Conservation (phyloP, 257 asterid species). For the Jaltomata sinuosa region DNA sequence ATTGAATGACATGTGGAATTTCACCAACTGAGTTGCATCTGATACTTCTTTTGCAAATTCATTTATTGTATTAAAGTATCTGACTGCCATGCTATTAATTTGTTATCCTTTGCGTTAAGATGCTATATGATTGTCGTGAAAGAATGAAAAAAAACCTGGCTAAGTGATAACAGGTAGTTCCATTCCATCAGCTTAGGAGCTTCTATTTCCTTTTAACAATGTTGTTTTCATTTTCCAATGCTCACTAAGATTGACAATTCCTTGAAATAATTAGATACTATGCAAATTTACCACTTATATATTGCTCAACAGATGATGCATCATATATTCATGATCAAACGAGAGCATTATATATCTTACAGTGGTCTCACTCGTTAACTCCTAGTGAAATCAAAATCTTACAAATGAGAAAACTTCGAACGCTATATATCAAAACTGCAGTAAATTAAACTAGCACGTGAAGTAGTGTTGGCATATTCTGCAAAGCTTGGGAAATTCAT, state of each 20-base stretch:
- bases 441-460: not conserved
- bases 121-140: not conserved
- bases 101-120: no score
- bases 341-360: not conserved
- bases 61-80: not conserved
- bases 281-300: not conserved
- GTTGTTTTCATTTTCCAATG: not conserved
- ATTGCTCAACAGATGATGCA: not conserved
- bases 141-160: not conserved
- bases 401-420: not conserved
- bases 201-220: not conserved
- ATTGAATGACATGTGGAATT: not conserved
- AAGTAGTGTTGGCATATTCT: not conserved
- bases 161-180: not conserved
- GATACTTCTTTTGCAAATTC: not conserved
- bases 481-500: not conserved
- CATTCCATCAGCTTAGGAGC: not conserved
- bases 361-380: not conserved
- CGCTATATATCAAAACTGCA: not conserved
- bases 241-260: no score
- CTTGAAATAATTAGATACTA: no score
- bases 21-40: no score
- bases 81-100: not conserved
- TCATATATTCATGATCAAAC: not conserved
- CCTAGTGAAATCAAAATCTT: not conserved